Base-by-base conservation (phyloP, 345 rosid genomes). In the Citrus hindsii region DNA sequence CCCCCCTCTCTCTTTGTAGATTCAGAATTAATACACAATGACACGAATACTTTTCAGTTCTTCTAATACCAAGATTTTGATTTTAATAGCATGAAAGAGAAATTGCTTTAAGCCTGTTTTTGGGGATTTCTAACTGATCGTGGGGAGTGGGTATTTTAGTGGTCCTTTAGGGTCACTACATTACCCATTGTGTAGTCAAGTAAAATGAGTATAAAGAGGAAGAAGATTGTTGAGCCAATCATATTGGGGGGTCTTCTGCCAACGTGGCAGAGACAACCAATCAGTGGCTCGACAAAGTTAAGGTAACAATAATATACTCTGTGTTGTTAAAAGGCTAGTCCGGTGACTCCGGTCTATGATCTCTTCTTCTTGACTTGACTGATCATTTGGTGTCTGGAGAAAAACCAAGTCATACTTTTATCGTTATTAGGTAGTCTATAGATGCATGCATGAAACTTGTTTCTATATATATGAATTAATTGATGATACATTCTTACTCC, bases 221-320 rank as follows among this genome's bases (percentile, higher is more conserved):
- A 30, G 60, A 68, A 12, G 53, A 21, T 55, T 48, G 68, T 71
- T 24, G 33, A 74, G 76, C 91, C 90, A 89, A 84, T 90, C 90
- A 83, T 82, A 66, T 59, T 35, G 70, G 19, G n/a, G 66, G 79
- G 27, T 80, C 28, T 69, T 74, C 71, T 78, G 81, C 84, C 87
- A 78, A 66, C 82, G 9, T 87, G 89, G 90, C 89, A 80, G 72
- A 68, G 78, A 38, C 79, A 78, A 76, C 89, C 90, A 83, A 81
- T 87, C 83, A 78, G 73, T 82, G 42, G 79, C 87, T 87, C 90
- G 92, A 85, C 66, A 79, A 84, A 75, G 78, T 89, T 89, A 89
- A 89, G 92, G 92, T 84, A 77, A 81, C 85, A 61, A 33, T 7
- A 6, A 27, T 2, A 6, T 22, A 74, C 73, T 51, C 32, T 59